Percentiles rank a stretch among this genome's conserved stretches.
These are phyloP conservation scores for Sphaerosporella brunnea DNA, from an alignment of 495 filamentous ascomycete species.

Conservation along the genomic window DNA sequence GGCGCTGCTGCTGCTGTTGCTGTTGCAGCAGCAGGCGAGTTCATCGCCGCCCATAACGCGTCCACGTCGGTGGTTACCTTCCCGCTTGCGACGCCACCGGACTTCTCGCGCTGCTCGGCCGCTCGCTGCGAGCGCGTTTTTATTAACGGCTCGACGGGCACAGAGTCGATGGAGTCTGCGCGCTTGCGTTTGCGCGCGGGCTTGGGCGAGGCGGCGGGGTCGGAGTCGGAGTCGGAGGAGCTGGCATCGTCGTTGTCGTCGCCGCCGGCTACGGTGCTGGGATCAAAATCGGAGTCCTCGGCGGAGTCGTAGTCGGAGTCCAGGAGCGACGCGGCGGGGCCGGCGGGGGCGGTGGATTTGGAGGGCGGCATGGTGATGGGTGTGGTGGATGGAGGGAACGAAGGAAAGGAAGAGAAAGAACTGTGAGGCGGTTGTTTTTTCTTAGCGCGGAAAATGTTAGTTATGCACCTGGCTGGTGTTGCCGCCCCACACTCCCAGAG, in stretches of 20 bases:
- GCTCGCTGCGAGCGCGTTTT: conserved; percentile 43
- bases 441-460: too few relatives aligned
- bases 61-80: conserved; percentile 72
- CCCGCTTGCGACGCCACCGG: conserved; percentile 37
- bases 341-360: neutral
- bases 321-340: too few relatives aligned
- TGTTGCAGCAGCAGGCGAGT: conserved; percentile 25
- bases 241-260: conserved; percentile 32
- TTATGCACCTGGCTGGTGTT: too few relatives aligned
- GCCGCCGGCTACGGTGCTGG: conserved; percentile 33
- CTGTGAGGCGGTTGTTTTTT: too few relatives aligned
- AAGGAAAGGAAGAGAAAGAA: too few relatives aligned
- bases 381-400: neutral
- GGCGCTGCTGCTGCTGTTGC: conserved; percentile 6
- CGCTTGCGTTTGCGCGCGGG: conserved; percentile 27
- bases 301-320: conserved; percentile 47
- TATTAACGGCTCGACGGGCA: conserved; percentile 53
- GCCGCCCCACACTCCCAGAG: neutral
- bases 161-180: neutral
- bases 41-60: conserved; percentile 70
- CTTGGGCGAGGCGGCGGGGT: conserved; percentile 11
- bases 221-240: conserved; percentile 22
- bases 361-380: neutral
- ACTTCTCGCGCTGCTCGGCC: conserved; percentile 6
- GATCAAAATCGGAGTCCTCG: conserved; percentile 59